A percentile compares a stretch with the other conserved stretches of the same genome.
Evolutionary conservation across 108 stramenopile species (phyloP).

Genomic region (Nannochloropsis oceanica): DNA sequence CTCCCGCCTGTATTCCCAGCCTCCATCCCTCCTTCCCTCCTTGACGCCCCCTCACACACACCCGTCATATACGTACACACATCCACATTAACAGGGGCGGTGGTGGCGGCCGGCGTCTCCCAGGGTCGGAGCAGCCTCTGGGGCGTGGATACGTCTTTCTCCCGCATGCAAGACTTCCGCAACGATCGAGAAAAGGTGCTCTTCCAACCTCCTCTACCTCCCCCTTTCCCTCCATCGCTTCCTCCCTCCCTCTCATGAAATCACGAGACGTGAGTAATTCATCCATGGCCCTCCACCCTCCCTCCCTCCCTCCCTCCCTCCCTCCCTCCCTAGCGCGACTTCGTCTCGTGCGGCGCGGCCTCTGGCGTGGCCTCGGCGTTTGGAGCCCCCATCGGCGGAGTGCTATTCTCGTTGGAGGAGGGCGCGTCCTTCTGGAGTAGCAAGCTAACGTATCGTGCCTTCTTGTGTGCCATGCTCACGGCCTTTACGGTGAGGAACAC

Average conservation of each 20-base stretch:
- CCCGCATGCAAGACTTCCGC: constrained; percentile 74
- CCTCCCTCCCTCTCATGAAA: neutral
- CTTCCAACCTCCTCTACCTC: neutral
- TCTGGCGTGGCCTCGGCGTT: constrained; percentile 80
- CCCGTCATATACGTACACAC: too few relatives aligned
- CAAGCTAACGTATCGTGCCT: constrained; percentile 74
- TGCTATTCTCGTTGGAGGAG: constrained; percentile 67
- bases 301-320: neutral
- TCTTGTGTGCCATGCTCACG: constrained; percentile 93
- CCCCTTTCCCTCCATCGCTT: neutral
- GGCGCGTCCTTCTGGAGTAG: constrained; percentile 73
- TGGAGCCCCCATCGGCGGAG: constrained; percentile 68
- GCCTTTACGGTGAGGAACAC: constrained; percentile 17
- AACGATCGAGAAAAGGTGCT: constrained; percentile 41
- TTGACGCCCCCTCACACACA: too few relatives aligned
- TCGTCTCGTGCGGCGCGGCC: constrained; percentile 70
- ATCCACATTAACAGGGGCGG: constrained; percentile 11
- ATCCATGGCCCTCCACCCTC: too few relatives aligned
- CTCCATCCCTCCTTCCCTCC: too few relatives aligned
- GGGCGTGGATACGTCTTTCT: constrained; percentile 75
- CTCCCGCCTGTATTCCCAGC: too few relatives aligned
- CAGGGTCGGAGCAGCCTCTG: constrained; percentile 69
- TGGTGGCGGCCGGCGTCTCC: constrained; percentile 62
- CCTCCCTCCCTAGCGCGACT: constrained; percentile 40
- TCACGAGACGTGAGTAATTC: too few relatives aligned